These are phyloP conservation scores for Eremochloa ophiuroides DNA, from an alignment of 176 grass and related monocot species.

Conservation along the genomic window DNA sequence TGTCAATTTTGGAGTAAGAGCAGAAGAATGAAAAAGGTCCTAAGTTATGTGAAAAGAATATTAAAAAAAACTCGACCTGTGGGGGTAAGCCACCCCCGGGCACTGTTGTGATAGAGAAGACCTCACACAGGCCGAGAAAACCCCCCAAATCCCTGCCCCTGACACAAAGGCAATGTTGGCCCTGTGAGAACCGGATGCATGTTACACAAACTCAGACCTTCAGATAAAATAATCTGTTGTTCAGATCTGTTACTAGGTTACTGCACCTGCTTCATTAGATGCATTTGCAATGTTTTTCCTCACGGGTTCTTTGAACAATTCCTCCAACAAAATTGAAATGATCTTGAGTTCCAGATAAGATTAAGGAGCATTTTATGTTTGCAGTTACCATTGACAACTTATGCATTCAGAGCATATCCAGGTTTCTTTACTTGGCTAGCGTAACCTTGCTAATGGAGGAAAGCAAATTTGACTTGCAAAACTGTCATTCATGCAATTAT, in stretches of 20 bases:
- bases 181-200: no score
- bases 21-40: neutral
- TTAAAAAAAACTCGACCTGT: no score
- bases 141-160: no score
- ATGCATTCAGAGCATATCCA: neutral
- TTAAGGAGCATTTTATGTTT: neutral
- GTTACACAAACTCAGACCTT: neutral
- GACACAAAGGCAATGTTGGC: no score
- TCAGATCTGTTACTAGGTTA: neutral
- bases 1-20: neutral
- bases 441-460: neutral
- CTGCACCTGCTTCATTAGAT: neutral
- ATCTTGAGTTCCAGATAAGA: neutral
- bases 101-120: no score
- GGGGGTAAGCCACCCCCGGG: no score
- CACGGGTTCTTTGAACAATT: neutral
- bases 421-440: neutral
- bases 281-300: neutral
- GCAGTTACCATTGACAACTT: neutral
- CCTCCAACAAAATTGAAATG: neutral
- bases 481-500: neutral
- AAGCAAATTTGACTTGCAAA: neutral
- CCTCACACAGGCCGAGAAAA: no score
- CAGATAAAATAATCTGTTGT: neutral
- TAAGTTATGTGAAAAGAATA: neutral